These are phyloP conservation scores for Pseudozyma tsukubaensis DNA, from an alignment of 1,284 basidiomycete species.

Conservation along the genomic window DNA sequence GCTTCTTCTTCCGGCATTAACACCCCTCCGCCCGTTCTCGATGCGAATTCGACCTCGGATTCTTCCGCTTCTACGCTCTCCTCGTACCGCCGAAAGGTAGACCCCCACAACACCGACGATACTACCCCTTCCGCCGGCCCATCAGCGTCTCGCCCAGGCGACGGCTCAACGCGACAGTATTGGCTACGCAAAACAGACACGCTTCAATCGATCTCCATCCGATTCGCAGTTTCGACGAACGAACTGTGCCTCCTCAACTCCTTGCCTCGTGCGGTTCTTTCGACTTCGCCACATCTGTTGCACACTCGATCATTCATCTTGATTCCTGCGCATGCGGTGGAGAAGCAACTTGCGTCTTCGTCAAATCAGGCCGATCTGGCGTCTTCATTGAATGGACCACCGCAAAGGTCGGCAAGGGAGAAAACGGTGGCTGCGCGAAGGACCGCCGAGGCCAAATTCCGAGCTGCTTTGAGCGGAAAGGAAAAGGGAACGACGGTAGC, in stretches of 20 bases:
- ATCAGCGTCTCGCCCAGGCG: slow-evolving; percentile 1
- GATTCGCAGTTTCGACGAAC: slow-evolving; percentile 34
- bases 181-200: slow-evolving; percentile 44
- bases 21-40: too few species aligned
- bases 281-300: slow-evolving; percentile 47
- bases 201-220: slow-evolving; percentile 41
- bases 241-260: slow-evolving; percentile 45
- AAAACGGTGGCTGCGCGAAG: slow-evolving; percentile 36
- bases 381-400: slow-evolving; percentile 30
- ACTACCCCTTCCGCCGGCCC: not conserved
- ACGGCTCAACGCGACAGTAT: slow-evolving; percentile 43
- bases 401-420: slow-evolving; percentile 21
- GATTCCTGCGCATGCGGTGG: slow-evolving; percentile 40
- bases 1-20: not conserved
- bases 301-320: slow-evolving; percentile 55
- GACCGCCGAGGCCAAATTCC: slow-evolving; percentile 39
- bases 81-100: slow-evolving; percentile 12
- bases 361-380: slow-evolving; percentile 13
- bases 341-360: slow-evolving; percentile 17
- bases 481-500: slow-evolving; percentile 33
- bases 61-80: not conserved
- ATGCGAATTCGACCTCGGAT: not conserved
- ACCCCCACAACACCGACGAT: slow-evolving; percentile 16
- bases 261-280: slow-evolving; percentile 34
- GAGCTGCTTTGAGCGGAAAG: slow-evolving; percentile 17